A percentile compares a stretch with the other conserved stretches of the same genome.
These are phyloP conservation scores for Kwoniella dendrophila DNA, from an alignment of 768 basidiomycete genomes.

Conservation along the genomic window DNA sequence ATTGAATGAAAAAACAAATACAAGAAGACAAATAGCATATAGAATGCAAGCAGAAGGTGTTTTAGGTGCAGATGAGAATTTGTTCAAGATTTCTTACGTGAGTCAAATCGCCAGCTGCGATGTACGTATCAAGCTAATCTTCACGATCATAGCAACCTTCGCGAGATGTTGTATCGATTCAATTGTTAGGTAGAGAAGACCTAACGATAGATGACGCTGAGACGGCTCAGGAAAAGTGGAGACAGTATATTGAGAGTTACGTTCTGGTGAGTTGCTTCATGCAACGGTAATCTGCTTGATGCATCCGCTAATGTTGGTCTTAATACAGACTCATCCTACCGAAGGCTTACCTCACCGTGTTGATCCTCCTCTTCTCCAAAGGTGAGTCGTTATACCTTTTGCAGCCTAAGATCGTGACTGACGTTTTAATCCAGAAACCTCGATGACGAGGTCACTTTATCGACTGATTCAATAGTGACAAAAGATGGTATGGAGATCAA, in stretches of 20 bases:
- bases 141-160: constrained; percentile 44
- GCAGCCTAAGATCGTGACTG: not conserved
- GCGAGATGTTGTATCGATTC: constrained; percentile 53
- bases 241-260: constrained; percentile 59
- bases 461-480: constrained; percentile 26
- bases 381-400: constrained; percentile 26
- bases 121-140: not conserved
- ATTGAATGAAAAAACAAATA: constrained; percentile 49
- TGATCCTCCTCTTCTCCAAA: constrained; percentile 56
- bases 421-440: constrained; percentile 29
- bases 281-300: constrained; percentile 18
- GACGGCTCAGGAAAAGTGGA: constrained; percentile 57
- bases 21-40: constrained; percentile 58
- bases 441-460: constrained; percentile 22
- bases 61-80: constrained; percentile 57
- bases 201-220: constrained; percentile 59
- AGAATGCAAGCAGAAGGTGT: constrained; percentile 57
- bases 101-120: constrained; percentile 22
- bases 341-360: constrained; percentile 58
- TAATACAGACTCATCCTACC: constrained; percentile 55
- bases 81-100: constrained; percentile 59
- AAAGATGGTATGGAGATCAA: constrained; percentile 51
- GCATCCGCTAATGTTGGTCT: not conserved
- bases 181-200: constrained; percentile 59
- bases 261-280: constrained; percentile 48